Base-by-base conservation (phyloP, 2,329 filamentous ascomycete genomes). In the Hortaea werneckii region DNA sequence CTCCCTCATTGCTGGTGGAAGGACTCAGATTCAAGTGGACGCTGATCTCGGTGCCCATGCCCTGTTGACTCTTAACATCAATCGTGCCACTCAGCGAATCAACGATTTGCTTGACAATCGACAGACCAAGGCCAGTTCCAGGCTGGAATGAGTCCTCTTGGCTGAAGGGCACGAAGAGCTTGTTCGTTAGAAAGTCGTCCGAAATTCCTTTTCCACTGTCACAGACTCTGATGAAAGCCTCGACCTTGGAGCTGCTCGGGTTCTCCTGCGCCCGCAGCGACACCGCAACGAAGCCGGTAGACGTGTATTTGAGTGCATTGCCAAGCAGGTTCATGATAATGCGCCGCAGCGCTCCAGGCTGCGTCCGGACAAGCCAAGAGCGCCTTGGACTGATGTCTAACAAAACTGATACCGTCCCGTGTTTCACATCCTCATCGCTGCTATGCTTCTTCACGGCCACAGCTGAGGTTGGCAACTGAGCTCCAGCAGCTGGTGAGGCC, bases 21-120 rank as follows among this genome's bases (percentile, higher is more conserved):
- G 50, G 43, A 28, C 10, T 40, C 29, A 27, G 26, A 28, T 10
- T 29, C 28, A 58, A 42, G 29, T 49, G 50, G 0, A 57, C 51
- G 27, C 55, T 48, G 13, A 58, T 50, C 39, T 57, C 54, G 1
- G 57, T 58, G 2, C 57, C 57, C 5, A 55, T 47, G 8, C 71
- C 70, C 7, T 69, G 65, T 44, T 75, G 68, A 42, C 71, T 78
- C 26, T 49, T 69, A 30, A 84, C 70, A 6, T 76, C 70, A 38
- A 85, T 77, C 5, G 67, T 71, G 0, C 81, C 81, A 28, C 73
- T 71, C 1, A 85, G 64, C 7, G 55, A 48, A 7, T 57, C 50
- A 3, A 59, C 57, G 6, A 66, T 51, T 8, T 58, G 51, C 28
- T 58, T 57, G 12, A 65, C 62, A 38, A 66, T 64, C 20, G 51